Base-by-base conservation (phyloP, 352 stramenopile genomes). In the Phytophthora idaei region DNA sequence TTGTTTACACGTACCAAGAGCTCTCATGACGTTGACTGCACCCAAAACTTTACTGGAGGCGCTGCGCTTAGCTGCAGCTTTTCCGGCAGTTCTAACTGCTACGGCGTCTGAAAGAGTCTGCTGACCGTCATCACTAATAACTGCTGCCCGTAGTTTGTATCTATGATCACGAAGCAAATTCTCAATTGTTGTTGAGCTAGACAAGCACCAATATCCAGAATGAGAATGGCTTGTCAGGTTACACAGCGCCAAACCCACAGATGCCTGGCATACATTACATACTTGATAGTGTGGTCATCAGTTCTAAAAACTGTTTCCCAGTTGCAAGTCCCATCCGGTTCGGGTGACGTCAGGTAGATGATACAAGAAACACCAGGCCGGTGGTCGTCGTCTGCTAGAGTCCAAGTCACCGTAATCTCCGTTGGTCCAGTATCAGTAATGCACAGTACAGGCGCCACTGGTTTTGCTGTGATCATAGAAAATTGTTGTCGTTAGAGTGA, bases 241-340 rank as follows among this genome's bases (percentile, higher is more conserved):
- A 27, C 27, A 8, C 27, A 25, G 2, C 5, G 12, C 17, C 39
- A 51, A 48, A 5, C 28, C n/a, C 21, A 17, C 11, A 55, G 3
- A 29, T 21, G 1, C 28, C 25, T 44, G 27, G 3, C 6, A 5
- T 65, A 61, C 66, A 41, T 61, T 65, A 61, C 66, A 41, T 61
- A 73, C 66, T 52, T 69, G 36, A 64, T 41, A 28, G 39, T 39
- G 27, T 46, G 25, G n/a, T 65, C 47, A 42, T 64, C 47, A 28
- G 60, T 73, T 27, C 12, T 64, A 66, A 62, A 55, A 10, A 67
- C 48, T 31, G 55, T 25, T 41, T 67, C 15, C 66, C 73, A 78
- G 5, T 49, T 36, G 25, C 53, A 73, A 6, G 60, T 73, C 29
- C 66, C 66, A 32, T 69, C 39, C 14, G 39, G 47, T 32, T 69